A percentile compares a stretch with the other conserved stretches of the same genome.
Evolutionary conservation across 352 stramenopile genomes (phyloP).

Genomic region (Globisporangium solare): DNA sequence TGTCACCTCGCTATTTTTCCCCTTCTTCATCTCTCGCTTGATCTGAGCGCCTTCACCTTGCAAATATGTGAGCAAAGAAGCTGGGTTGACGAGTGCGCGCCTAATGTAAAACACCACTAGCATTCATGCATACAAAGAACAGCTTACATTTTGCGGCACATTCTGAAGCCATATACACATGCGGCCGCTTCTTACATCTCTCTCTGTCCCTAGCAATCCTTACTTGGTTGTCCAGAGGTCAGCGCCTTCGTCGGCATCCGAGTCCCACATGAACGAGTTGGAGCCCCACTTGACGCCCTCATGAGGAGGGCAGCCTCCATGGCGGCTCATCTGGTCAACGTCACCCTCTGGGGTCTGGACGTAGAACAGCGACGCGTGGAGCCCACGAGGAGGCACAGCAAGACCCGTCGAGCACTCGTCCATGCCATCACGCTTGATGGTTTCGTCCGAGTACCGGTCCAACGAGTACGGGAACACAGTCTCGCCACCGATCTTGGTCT

Average conservation of each 20-base stretch:
- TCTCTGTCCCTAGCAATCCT: conserved; percentile 1
- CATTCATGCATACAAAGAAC: conserved; percentile 2
- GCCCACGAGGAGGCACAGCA: conserved; percentile 58
- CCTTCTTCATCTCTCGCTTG: no score
- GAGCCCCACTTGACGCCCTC: conserved; percentile 83
- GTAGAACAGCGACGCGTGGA: conserved; percentile 84
- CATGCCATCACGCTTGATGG: conserved; percentile 74
- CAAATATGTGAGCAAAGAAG: no score
- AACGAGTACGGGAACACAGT: conserved; percentile 95
- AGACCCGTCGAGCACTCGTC: conserved; percentile 72
- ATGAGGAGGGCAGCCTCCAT: conserved; percentile 81
- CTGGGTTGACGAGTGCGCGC: no score
- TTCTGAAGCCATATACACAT: not conserved
- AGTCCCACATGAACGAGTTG: conserved; percentile 88
- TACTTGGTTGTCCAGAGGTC: conserved; percentile 80
- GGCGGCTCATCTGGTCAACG: conserved; percentile 71
- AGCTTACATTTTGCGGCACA: no score
- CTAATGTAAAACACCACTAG: conserved; percentile 3
- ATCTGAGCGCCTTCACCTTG: conserved; percentile 1
- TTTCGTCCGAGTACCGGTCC: conserved; percentile 63
- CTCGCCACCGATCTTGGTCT: conserved; percentile 92
- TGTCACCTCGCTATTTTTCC: no score
- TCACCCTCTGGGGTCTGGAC: conserved; percentile 72
- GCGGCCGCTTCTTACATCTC: not conserved
- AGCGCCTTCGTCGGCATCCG: conserved; percentile 73